phyloP scores from a whole-genome alignment of 306 rosid species.

The Clitoria ternatea region DNA sequence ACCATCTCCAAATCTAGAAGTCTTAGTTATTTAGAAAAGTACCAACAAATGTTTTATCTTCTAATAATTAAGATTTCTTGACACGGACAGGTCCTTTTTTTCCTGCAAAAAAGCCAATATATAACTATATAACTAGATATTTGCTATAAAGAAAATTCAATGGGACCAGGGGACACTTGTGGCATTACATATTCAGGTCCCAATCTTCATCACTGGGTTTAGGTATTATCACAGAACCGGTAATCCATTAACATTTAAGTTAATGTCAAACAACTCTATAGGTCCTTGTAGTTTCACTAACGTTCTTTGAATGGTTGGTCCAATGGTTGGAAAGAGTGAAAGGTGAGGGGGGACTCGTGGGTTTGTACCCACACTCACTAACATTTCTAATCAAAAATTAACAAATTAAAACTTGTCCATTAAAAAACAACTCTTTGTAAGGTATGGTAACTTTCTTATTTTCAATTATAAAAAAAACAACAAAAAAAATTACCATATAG shows the following conservation, averaged over 20 bases:
- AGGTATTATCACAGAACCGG: neutral
- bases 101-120: neutral
- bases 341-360: too few relatives aligned
- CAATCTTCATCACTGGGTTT: neutral
- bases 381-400: too few relatives aligned
- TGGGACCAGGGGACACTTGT: neutral
- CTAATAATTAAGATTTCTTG: neutral
- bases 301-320: neutral
- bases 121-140: neutral
- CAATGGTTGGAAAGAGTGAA: too few relatives aligned
- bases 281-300: neutral
- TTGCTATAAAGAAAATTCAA: neutral
- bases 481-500: too few relatives aligned
- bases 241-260: neutral
- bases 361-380: too few relatives aligned
- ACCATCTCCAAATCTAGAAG: conserved; percentile 12
- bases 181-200: neutral
- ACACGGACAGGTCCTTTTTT: neutral
- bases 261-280: neutral
- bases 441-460: too few relatives aligned
- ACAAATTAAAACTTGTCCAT: too few relatives aligned
- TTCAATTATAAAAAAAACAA: too few relatives aligned
- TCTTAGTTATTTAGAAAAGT: neutral
- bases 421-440: too few relatives aligned
- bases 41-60: conserved; percentile 3